Evolutionary conservation across 2,329 filamentous ascomycete species (phyloP), one percentile per base, ranked within the genome.

Genomic region (Colletotrichum coccodes): DNA sequence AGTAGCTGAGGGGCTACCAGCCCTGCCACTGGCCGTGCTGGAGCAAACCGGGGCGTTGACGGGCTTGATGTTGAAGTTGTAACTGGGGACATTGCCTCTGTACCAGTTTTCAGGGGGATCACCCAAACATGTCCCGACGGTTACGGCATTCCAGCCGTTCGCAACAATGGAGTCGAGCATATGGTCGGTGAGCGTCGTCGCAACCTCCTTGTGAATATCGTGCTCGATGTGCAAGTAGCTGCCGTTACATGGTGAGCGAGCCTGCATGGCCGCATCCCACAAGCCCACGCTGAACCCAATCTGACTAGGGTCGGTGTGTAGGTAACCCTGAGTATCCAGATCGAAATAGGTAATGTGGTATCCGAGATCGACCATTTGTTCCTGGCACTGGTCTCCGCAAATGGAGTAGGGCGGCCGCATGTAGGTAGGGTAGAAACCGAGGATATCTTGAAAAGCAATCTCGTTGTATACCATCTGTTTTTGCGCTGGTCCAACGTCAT

Each of bases 51-150:
- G 6, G 2, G 66, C 56, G 52, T 28, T 70, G 4, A 28, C 32
- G 1, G 68, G 49, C 6, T 46, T 62, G 32, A 68, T 70, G 3
- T 67, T 50, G 58, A 70, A 70, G 74, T 77, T 14, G 73, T 77
- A 9, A 74, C 72, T 34, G 65, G 70, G 70, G 23, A 68, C 68
- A n/a, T 9, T 32, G 3, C 67, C 61, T 7, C 83, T 79, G 74
- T 86, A 85, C 83, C 83, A 86, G 76, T 86, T 85, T 30, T 71
- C 75, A 6, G 72, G 60, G 18, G 81, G 78, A 69, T 85, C 83
- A 9, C 78, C 80, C 40, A 86, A 75, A 70, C 83, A 86, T 67
- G 84, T 82, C 44, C 84, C 83, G 18, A 85, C 76, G 6, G 82
- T 83, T 11, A 84, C 83, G 12, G 77, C n/a, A 62, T 54, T 49